Evolutionary conservation across 306 rosid genomes (phyloP), one percentile per base, ranked within the genome.

Genomic region (Astragalus membranaceus): DNA sequence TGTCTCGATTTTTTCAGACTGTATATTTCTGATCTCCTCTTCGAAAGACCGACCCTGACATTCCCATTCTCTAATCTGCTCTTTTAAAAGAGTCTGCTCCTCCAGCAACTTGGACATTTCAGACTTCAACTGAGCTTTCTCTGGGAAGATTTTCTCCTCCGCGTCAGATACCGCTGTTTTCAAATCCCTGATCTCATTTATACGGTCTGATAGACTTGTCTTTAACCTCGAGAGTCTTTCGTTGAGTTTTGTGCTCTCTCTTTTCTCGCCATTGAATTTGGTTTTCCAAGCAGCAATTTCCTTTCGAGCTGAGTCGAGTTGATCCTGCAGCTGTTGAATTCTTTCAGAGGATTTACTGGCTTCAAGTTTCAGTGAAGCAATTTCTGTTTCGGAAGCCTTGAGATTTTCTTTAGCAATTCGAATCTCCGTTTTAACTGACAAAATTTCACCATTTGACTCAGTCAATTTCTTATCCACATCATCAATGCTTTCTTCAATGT

Each of bases 121-220:
- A 0, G 95, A 75, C 85, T 89, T 89, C 73, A 92, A 64, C 54
- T 89, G 86, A 66, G 89, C 80, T 84, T 95, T 95, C 81, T 95
- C 99, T 0, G 99, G 99, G 78, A 95, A 95, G 52, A 95, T 89
- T 75, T 95, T 95, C 84, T 87, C 70, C 89, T 95, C 97, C 0
- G 99, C 97, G 72, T 95, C 99, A 2, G 99, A 95, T 20, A 95
- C 95, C 0, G 79, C 97, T 8, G 83, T 68, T 79, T 95, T 95
- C 79, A 95, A 83, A 63, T 91, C 96, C 89, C 92, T 75, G 65
- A 87, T 69, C 81, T 95, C 99, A 6, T 77, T 84, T 51, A 86
- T 95, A 29, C 99, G 86, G 80, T 86, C 99, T 11, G 83, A 64
- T 57, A 95, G 85, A 77, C 97, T 91, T 30, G 73, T 15, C 85